Conservation (phyloP, 164 flowering plant species). For the Magnolia kwangsiensis region DNA sequence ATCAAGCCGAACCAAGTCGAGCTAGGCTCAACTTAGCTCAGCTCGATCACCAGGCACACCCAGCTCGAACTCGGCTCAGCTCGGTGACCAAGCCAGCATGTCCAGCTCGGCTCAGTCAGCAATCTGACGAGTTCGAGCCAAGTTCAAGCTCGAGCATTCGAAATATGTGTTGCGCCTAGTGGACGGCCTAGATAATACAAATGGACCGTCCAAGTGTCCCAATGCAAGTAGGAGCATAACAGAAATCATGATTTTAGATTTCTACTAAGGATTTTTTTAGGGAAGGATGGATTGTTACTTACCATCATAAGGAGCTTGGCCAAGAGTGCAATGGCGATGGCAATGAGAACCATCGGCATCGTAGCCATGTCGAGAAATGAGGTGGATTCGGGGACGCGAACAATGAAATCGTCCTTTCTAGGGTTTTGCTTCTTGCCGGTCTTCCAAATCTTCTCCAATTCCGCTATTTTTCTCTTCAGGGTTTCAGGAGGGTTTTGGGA, state of each 20-base stretch:
- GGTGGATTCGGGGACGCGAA: constrained; percentile 59
- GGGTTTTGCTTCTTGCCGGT: constrained; percentile 23
- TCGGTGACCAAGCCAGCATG: too few species aligned
- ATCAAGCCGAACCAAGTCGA: too few species aligned
- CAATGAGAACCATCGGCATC: constrained; percentile 65
- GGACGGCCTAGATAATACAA: not conserved
- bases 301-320: constrained; percentile 90
- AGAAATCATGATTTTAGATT: not conserved
- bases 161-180: not conserved
- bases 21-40: too few species aligned
- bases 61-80: too few species aligned
- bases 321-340: constrained; percentile 58
- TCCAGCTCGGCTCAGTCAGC: too few species aligned
- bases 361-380: constrained; percentile 69
- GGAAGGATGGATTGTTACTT: too few species aligned
- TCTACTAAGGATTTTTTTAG: too few species aligned
- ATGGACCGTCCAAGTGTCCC: not conserved
- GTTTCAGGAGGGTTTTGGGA: constrained; percentile 16
- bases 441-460: constrained; percentile 36
- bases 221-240: not conserved
- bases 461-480: constrained; percentile 49
- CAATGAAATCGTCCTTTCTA: constrained; percentile 46
- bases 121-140: too few species aligned
- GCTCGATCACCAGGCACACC: too few species aligned
- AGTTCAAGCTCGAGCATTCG: too few species aligned